Base-by-base conservation (phyloP, 768 basidiomycete genomes). In the Strobilomyces confusus region DNA sequence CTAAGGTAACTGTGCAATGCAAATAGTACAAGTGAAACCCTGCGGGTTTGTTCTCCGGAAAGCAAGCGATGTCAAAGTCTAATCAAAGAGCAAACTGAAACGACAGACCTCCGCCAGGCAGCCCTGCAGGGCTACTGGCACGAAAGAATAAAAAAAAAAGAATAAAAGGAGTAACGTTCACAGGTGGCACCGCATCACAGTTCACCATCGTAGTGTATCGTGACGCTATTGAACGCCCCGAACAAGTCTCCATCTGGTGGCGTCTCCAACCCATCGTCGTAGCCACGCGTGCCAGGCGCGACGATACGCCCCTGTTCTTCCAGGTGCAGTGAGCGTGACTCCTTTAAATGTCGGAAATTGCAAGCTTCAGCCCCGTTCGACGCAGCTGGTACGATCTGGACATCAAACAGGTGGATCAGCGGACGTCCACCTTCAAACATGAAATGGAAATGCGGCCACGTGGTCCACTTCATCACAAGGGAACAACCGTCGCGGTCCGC, bases 311-410 rank as follows among this genome's bases (percentile, higher is more conserved):
- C 75, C 66, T 83, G 80, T 47, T 83, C 80, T 70, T 94, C 94
- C 61, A 95, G 80, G 69, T 97, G 92, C 63, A 98, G 78, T 56
- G 91, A 94, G 54, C 85, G 82, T 38, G 91, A 94, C 72, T 98
- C 95, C 60, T 92, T 87, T 67, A 97, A 72, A 52, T 87, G 80
- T 44, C 95, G 90, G 76, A 93, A 95, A 73, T 97, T 94, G 71
- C 84, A 82, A 19, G 89, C 86, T 66, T 95, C 93, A 55, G 80
- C 71, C 44, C 86, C 92, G 58, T 87, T 90, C 38, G 87, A 87
- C 34, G 44, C 55, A 42, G 83, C 77, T 43, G 92, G 92, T 25
- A 92, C 77, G 60, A 95, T 95, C 92, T 95, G 72, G 52, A 60
- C 53, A 57, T 44, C 52, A 56, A 61, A 56, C 55, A 52, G 44